These are phyloP conservation scores for Phytophthora agathidicida DNA, from an alignment of 352 stramenopile species.

Conservation along the genomic window DNA sequence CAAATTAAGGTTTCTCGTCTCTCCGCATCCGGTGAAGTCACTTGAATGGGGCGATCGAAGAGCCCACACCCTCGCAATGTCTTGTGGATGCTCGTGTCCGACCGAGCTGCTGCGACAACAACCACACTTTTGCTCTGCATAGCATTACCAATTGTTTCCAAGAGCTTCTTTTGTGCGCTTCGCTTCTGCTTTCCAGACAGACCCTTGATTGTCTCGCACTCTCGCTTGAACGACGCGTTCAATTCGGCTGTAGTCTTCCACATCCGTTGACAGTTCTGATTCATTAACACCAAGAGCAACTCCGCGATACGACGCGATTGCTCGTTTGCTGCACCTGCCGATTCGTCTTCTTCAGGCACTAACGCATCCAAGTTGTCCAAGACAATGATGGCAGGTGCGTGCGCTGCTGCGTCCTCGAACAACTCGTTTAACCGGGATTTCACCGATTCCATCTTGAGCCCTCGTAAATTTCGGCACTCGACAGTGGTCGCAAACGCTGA, in stretches of 20 bases:
- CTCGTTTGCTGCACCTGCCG: constrained; percentile 74
- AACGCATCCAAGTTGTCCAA: constrained; percentile 89
- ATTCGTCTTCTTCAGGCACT: constrained; percentile 80
- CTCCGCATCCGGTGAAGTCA: constrained; percentile 65
- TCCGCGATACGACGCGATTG: constrained; percentile 88
- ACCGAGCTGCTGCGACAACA: constrained; percentile 61
- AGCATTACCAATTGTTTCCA: constrained; percentile 52
- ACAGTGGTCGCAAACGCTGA: constrained; percentile 55
- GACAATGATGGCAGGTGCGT: constrained; percentile 69
- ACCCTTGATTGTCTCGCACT: constrained; percentile 36
- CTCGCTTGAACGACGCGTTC: constrained; percentile 56
- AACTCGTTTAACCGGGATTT: constrained; percentile 65
- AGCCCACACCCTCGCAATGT: constrained; percentile 62
- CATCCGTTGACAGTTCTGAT: constrained; percentile 57
- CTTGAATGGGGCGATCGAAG: constrained; percentile 71
- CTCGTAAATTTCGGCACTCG: constrained; percentile 75
- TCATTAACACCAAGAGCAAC: constrained; percentile 66
- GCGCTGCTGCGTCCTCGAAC: constrained; percentile 52
- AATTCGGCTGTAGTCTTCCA: constrained; percentile 65
- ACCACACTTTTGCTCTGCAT: constrained; percentile 75
- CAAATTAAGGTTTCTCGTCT: constrained; percentile 66
- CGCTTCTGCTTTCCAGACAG: constrained; percentile 17
- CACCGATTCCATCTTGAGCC: constrained; percentile 88
- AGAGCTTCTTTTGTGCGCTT: constrained; percentile 37
- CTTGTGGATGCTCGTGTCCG: constrained; percentile 73